phyloP scores from a whole-genome alignment of 805 yeast species.

The Teunomyces atbi region DNA sequence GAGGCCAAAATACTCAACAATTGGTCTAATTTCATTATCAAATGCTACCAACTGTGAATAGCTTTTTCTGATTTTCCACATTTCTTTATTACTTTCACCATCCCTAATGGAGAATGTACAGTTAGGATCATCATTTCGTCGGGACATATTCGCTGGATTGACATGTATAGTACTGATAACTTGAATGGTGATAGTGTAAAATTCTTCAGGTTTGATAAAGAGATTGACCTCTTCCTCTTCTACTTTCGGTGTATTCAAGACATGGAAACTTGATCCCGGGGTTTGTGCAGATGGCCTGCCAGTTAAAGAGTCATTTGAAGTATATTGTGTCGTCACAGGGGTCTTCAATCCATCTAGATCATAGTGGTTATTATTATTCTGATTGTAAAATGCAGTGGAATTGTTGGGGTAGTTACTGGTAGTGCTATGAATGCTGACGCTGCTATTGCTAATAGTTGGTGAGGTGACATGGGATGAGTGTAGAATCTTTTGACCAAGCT shows the following conservation, averaged over 20 bases:
- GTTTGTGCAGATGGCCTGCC: slow-evolving; percentile 5
- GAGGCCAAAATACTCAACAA: slow-evolving; percentile 49
- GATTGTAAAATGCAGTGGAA: neutral
- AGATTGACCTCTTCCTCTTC: slow-evolving; percentile 45
- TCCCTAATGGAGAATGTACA: slow-evolving; percentile 65
- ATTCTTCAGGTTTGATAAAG: slow-evolving; percentile 59
- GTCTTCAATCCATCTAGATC: slow-evolving; percentile 5
- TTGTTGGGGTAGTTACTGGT: neutral
- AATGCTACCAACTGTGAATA: slow-evolving; percentile 58
- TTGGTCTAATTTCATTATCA: slow-evolving; percentile 58
- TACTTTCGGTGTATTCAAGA: slow-evolving; percentile 16
- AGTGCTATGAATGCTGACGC: neutral
- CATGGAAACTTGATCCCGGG: slow-evolving; percentile 14
- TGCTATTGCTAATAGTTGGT: slow-evolving; percentile 1
- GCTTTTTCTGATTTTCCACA: slow-evolving; percentile 73
- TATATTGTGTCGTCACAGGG: neutral
- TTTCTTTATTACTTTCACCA: slow-evolving; percentile 56
- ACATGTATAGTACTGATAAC: slow-evolving; percentile 47
- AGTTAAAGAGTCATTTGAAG: slow-evolving; percentile 1
- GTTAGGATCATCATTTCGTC: slow-evolving; percentile 54
- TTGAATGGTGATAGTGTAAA: slow-evolving; percentile 48
- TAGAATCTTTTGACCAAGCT: neutral
- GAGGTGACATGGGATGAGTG: neutral
- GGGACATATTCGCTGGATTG: slow-evolving; percentile 31
- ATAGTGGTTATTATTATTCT: neutral